Percentiles rank a stretch among this genome's conserved stretches.
Evolutionary conservation across 2,329 filamentous ascomycete genomes (phyloP).

Genomic region (Talaromyces sp.): DNA sequence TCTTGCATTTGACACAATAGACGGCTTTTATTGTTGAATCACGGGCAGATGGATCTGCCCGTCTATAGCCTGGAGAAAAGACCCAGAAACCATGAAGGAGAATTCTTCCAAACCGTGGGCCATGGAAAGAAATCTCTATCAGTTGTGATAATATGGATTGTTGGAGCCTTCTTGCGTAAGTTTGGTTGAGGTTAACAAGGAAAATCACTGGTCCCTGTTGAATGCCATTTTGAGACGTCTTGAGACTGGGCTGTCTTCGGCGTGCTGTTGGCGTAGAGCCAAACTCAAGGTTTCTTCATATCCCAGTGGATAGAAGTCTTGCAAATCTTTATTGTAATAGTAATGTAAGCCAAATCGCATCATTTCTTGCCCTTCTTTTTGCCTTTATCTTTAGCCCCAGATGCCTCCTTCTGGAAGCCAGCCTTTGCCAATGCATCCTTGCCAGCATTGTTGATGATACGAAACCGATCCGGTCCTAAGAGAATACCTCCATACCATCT

Average conservation of each 20-base stretch:
- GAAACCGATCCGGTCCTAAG: conserved; percentile 81
- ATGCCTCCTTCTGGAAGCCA: conserved; percentile 57
- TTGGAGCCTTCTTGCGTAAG: background rate
- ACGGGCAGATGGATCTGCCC: background rate
- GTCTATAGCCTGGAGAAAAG: no score
- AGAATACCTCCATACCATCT: conserved; percentile 93
- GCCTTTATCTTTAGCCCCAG: conserved; percentile 41
- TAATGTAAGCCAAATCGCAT: conserved; percentile 10
- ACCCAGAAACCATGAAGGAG: no score
- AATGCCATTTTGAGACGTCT: no score
- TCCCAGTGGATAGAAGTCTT: background rate
- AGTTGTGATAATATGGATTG: background rate
- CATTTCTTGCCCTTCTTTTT: conserved; percentile 49
- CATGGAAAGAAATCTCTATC: background rate
- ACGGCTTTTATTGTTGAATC: background rate
- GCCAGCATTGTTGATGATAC: conserved; percentile 80
- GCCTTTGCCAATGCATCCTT: conserved; percentile 77
- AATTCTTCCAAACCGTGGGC: background rate
- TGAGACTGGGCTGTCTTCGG: background rate
- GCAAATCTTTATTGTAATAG: background rate
- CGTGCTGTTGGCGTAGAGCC: background rate
- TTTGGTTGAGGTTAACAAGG: no score
- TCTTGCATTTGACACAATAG: background rate
- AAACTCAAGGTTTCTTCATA: background rate
- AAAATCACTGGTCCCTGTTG: no score